These are phyloP conservation scores for Hypomontagnella monticulosa DNA, from an alignment of 495 filamentous ascomycete species.

Conservation along the genomic window DNA sequence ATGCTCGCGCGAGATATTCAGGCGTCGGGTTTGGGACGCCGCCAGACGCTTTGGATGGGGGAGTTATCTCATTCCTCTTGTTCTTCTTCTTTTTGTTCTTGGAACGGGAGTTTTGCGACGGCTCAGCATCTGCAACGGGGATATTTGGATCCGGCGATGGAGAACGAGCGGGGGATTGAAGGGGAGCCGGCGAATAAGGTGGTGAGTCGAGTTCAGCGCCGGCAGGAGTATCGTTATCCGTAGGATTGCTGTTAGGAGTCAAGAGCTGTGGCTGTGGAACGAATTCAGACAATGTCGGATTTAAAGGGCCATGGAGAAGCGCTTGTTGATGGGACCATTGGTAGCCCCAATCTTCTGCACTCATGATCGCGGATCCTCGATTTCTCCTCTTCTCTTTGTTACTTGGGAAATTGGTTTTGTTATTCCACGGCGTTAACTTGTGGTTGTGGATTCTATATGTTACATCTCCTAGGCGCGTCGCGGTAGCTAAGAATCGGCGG, in stretches of 20 bases:
- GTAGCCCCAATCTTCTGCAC: constrained; percentile 1
- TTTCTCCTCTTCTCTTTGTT: background rate
- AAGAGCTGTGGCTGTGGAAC: background rate
- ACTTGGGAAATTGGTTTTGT: background rate
- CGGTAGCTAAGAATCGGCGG: background rate
- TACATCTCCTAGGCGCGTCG: background rate
- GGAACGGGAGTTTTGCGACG: background rate
- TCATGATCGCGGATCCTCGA: constrained; percentile 2
- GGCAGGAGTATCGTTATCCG: too few relatives aligned
- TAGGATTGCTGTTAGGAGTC: too few relatives aligned
- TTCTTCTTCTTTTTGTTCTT: background rate
- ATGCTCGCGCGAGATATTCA: constrained; percentile 51
- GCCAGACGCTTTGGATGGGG: constrained; percentile 56
- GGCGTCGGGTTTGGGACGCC: constrained; percentile 58
- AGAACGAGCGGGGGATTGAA: background rate
- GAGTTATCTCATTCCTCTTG: constrained; percentile 34
- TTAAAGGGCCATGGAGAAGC: background rate
- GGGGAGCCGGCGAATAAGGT: constrained; percentile 1
- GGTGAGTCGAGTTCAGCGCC: constrained; percentile 2
- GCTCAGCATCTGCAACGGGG: too few relatives aligned
- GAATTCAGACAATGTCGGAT: background rate
- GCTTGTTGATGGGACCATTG: background rate
- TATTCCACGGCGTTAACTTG: too few relatives aligned
- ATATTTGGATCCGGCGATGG: too few relatives aligned
- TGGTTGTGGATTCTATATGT: background rate